Conservation (phyloP, 192 early-diverging fungal species). For the Mortierella antarctica region DNA sequence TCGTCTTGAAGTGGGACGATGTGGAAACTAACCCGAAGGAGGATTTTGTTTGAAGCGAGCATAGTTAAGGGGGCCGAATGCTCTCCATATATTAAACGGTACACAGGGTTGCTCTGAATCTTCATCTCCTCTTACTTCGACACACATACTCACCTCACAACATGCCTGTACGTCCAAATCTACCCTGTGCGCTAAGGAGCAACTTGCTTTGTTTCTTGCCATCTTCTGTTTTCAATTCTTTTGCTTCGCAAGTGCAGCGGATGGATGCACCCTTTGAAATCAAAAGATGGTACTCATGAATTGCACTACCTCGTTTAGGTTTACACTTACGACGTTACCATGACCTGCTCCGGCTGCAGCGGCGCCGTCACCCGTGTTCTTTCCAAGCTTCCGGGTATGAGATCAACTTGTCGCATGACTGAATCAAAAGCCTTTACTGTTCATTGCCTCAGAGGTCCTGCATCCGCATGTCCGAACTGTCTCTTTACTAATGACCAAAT, state of each 20-base stretch:
- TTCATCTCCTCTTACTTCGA: not conserved
- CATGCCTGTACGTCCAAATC: slow-evolving; percentile 27
- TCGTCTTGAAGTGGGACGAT: slow-evolving; percentile 62
- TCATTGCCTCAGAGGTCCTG: not conserved
- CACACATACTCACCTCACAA: not conserved
- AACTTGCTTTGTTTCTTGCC: too few relatives aligned
- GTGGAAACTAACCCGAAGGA: slow-evolving; percentile 14
- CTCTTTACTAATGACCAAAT: too few relatives aligned
- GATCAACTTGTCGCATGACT: not conserved
- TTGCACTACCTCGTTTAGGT: slow-evolving; percentile 29
- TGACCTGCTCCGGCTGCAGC: slow-evolving; percentile 84
- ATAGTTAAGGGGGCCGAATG: slow-evolving; percentile 3
- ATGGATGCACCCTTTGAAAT: too few relatives aligned
- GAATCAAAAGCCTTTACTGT: not conserved
- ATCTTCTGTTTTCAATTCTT: not conserved
- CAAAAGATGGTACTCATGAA: too few relatives aligned
- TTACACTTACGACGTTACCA: slow-evolving; percentile 82
- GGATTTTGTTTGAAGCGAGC: slow-evolving; percentile 15
- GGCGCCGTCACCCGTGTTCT: slow-evolving; percentile 79
- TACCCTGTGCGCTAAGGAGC: too few relatives aligned
- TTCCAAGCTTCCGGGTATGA: slow-evolving; percentile 63
- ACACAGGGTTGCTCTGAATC: too few relatives aligned
- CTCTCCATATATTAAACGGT: too few relatives aligned
- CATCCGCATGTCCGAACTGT: not conserved
- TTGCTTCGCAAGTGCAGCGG: not conserved